phyloP scores from a whole-genome alignment of 2,329 filamentous ascomycete species.

The Botryosphaeria dothidea region DNA sequence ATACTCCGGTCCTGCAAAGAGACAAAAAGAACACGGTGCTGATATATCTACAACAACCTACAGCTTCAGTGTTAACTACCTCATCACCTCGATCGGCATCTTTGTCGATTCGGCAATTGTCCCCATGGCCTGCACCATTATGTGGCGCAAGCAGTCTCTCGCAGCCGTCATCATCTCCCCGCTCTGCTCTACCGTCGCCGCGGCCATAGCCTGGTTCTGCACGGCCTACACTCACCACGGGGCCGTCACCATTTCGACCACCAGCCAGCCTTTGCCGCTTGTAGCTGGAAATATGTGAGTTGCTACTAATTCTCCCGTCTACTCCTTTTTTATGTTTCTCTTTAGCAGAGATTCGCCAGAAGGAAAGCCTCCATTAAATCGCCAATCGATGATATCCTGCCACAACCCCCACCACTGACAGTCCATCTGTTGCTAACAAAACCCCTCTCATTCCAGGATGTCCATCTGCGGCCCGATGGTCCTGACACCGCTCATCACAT shows the following conservation, averaged over 20 bases:
- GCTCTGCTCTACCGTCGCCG: slow-evolving; percentile 52
- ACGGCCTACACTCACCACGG: slow-evolving; percentile 36
- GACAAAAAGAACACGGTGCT: neutral
- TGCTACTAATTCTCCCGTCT: too few species aligned
- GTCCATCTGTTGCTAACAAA: too few species aligned
- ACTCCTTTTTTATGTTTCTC: too few species aligned
- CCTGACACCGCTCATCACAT: slow-evolving; percentile 40
- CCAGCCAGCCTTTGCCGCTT: slow-evolving; percentile 25
- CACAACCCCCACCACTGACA: too few species aligned
- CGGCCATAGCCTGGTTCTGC: slow-evolving; percentile 45
- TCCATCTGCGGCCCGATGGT: slow-evolving; percentile 14
- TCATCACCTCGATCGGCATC: slow-evolving; percentile 39
- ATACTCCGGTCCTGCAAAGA: neutral
- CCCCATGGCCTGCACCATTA: slow-evolving; percentile 38
- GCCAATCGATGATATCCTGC: too few species aligned
- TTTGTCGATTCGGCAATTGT: slow-evolving; percentile 47
- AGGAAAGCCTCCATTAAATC: too few species aligned
- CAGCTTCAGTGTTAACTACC: slow-evolving; percentile 22
- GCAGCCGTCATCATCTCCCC: slow-evolving; percentile 54
- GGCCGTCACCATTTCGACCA: slow-evolving; percentile 33
- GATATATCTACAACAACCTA: neutral
- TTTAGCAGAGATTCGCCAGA: too few species aligned
- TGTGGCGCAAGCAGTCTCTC: slow-evolving; percentile 44
- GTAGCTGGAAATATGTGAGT: slow-evolving; percentile 26
- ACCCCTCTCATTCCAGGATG: neutral